Evolutionary conservation across 257 asterid species (phyloP), one percentile per base, ranked within the genome.

Genomic region (Nicotiana attenuata): DNA sequence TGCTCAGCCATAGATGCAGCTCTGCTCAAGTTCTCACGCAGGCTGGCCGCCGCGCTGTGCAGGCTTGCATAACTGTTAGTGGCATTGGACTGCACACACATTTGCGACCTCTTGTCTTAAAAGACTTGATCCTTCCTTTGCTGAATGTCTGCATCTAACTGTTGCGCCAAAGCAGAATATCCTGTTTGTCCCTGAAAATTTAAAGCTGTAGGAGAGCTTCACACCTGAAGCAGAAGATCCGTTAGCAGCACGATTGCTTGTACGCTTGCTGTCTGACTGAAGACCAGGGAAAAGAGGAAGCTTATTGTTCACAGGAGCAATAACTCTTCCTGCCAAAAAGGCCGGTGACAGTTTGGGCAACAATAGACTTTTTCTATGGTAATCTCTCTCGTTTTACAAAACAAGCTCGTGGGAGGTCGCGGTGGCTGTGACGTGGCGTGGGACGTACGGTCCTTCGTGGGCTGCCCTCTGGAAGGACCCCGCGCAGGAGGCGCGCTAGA

Each of bases 241-340:
- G 41, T 81, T 59, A 57, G 82, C 45, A 22, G 81, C 31, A 81
- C 22, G 22, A 55, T 33, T 65, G 33, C 56, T 56, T 57, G 56
- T 20, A 71, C 50, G 83, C 57, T 83, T n/a, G n/a, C 66, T n/a
- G 83, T 60, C 65, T 66, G 52, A n/a, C n/a, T n/a, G 68, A 47
- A 52, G 80, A 45, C 69, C 83, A 5, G 5, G 76, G 84, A 26
- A 31, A 24, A 5, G 78, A 57, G 52, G 88, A 29, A 55, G 26
- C 47, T 14, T 41, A 47, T 15, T 35, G 17, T 64, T 87, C 60
- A 53, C 80, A 9, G 71, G 94, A 77, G 85, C 78, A 24, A 86
- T 89, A n/a, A 81, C 82, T 85, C 84, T 87, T 29, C 10, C 61
- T 13, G 98, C 94, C 65, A 84, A 38, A 89, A 92, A 31, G 91